Conservation (phyloP, 805 yeast genomes). For the Kuraishia hungarica region DNA sequence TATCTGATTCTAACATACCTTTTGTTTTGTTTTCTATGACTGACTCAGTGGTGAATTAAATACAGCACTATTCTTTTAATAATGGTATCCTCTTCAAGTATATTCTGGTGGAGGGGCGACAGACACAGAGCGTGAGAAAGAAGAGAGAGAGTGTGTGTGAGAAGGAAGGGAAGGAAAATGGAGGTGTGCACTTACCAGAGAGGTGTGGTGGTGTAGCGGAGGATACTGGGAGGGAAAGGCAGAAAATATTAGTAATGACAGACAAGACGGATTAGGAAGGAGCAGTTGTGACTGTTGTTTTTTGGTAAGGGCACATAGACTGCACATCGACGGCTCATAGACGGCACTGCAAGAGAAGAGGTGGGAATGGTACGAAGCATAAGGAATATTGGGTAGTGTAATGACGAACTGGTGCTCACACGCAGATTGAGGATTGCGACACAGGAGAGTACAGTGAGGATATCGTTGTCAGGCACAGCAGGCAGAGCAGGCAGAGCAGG, state of each 20-base stretch:
- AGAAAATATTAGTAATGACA: neutral
- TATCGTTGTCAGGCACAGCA: no score
- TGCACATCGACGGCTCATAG: no score
- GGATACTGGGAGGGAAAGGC: neutral
- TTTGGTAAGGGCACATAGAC: neutral
- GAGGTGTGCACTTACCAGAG: neutral
- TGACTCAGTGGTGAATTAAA: neutral
- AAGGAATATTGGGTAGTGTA: no score
- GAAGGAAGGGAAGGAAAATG: neutral
- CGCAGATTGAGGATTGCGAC: no score
- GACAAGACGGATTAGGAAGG: neutral
- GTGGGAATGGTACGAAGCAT: no score
- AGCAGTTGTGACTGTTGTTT: neutral
- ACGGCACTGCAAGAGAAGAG: no score
- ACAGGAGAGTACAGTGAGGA: no score
- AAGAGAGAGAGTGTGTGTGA: neutral
- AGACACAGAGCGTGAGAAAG: neutral
- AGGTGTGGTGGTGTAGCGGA: neutral
- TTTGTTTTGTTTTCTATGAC: neutral
- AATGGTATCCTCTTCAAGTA: conserved; percentile 1
- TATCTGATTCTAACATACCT: neutral
- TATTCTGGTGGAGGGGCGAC: conserved; percentile 3
- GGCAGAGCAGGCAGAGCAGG: no score
- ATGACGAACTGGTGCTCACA: no score
- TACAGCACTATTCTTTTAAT: neutral